Evolutionary conservation across 768 basidiomycete species (phyloP).

Genomic region (Mycena pura): DNA sequence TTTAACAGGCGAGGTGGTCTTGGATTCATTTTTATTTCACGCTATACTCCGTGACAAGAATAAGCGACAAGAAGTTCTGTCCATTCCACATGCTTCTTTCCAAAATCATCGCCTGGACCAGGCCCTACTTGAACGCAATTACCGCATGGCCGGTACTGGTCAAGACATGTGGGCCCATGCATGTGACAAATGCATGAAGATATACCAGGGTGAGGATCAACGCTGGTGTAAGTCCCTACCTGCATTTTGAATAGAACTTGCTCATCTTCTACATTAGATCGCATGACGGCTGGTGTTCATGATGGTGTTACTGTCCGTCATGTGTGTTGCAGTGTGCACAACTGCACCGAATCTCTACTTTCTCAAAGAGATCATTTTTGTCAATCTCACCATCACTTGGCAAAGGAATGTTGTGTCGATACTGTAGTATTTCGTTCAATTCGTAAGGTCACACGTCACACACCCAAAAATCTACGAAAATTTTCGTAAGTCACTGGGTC

Average conservation of each 20-base stretch:
- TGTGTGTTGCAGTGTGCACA: background rate
- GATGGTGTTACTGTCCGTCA: conserved; percentile 1
- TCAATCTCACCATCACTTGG: background rate
- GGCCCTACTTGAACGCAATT: conserved; percentile 1
- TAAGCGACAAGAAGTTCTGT: background rate
- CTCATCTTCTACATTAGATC: background rate
- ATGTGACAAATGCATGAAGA: conserved; percentile 14
- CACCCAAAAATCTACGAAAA: no score
- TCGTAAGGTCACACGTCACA: no score
- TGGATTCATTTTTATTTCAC: background rate
- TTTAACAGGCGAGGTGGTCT: background rate
- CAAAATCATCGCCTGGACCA: conserved; percentile 2
- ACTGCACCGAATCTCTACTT: conserved; percentile 5
- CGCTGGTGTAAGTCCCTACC: conserved; percentile 2
- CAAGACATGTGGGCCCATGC: conserved; percentile 20
- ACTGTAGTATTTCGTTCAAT: no score
- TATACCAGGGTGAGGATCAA: conserved; percentile 2
- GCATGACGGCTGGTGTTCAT: conserved; percentile 10
- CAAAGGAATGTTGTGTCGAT: background rate
- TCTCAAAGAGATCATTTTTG: conserved; percentile 4
- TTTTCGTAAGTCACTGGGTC: no score
- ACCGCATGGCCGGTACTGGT: conserved; percentile 8
- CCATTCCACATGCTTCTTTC: background rate
- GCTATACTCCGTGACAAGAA: background rate
- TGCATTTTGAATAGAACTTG: background rate